Evolutionary conservation across 202 grass and related monocot species (phyloP), one percentile per base, ranked within the genome.

Genomic region (Brachypodium distachyon): DNA sequence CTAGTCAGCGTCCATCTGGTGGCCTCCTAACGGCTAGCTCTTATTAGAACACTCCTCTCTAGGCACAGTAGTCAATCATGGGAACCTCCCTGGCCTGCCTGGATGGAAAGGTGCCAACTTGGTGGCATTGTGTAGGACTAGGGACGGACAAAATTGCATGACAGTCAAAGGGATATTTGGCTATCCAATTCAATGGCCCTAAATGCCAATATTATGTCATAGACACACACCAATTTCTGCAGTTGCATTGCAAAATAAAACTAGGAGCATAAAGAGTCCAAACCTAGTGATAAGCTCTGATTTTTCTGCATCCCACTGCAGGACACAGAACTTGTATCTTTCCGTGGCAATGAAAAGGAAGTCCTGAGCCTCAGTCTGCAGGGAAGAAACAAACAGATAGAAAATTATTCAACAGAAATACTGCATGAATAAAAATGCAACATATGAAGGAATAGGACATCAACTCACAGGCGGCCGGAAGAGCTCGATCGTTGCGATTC

Each of bases 281-380:
- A 73, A 99, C 96, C 96, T 96, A 18, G 96, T 99, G 61, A 99
- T 72, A 40, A 99, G 96, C 79, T 99, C 96, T 59, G 89, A 96
- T 16, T 87, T 90, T 43, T 95, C 96, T 82, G 76, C 61, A 73
- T 99, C 96, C 96, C 96, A 99, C 32, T 99, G 96, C 67, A 99
- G 92, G 32, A 99, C 92, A 72, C 92, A 99, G 41, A 99, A 99
- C 77, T 96, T 99, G 86, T 99, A 99, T 48, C 96, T 92, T 76
- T 99, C 91, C 5, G 92, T 99, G 17, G 96, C 89, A 83, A 99
- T 84, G 72, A 99, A 99, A 77, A 99, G 92, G 76, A 93, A 99
- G 76, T 96, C 96, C 73, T 93, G 96, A 87, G 92, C 66, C 91
- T 99, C 96, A 71, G 89, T 91, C 96, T 99, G 77, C 50, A 55